A percentile compares a stretch with the other conserved stretches of the same genome.
Evolutionary conservation across 371 early-diverging fungal genomes (phyloP).

Genomic region (Mortierella polycephala): DNA sequence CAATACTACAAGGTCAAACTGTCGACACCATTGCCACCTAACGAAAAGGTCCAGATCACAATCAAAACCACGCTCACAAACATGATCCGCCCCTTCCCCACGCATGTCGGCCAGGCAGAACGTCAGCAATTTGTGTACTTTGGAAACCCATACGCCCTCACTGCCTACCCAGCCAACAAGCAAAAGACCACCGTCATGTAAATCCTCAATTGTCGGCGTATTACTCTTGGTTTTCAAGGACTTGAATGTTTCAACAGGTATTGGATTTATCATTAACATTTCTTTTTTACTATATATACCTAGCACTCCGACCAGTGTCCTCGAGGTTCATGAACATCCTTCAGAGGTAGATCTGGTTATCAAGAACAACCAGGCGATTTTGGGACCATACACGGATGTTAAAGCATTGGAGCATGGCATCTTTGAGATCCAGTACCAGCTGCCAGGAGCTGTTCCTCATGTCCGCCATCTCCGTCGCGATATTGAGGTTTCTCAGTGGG

Average conservation of each 20-base stretch:
- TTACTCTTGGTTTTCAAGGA: neutral
- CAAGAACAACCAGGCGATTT: slow-evolving; percentile 71
- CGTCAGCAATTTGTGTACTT: slow-evolving; percentile 73
- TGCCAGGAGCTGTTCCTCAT: slow-evolving; percentile 72
- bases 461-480: slow-evolving; percentile 74
- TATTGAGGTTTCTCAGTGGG: slow-evolving; percentile 90
- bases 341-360: slow-evolving; percentile 42
- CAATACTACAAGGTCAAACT: slow-evolving; percentile 74
- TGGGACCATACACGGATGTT: slow-evolving; percentile 79
- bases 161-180: slow-evolving; percentile 77
- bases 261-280: neutral
- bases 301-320: slow-evolving; percentile 26
- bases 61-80: slow-evolving; percentile 71
- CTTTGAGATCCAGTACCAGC: slow-evolving; percentile 78
- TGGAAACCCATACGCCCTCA: slow-evolving; percentile 70
- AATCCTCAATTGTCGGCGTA: slow-evolving; percentile 10
- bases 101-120: slow-evolving; percentile 74
- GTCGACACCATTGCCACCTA: slow-evolving; percentile 64
- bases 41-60: slow-evolving; percentile 74
- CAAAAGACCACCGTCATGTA: slow-evolving; percentile 86
- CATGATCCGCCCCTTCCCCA: slow-evolving; percentile 74
- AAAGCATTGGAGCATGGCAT: slow-evolving; percentile 50
- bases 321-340: slow-evolving; percentile 34
- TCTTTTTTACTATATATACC: neutral
- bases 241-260: neutral